A percentile compares a stretch with the other conserved stretches of the same genome.
Conservation (phyloP, 345 rosid genomes). For the Microthlaspi erraticum region DNA sequence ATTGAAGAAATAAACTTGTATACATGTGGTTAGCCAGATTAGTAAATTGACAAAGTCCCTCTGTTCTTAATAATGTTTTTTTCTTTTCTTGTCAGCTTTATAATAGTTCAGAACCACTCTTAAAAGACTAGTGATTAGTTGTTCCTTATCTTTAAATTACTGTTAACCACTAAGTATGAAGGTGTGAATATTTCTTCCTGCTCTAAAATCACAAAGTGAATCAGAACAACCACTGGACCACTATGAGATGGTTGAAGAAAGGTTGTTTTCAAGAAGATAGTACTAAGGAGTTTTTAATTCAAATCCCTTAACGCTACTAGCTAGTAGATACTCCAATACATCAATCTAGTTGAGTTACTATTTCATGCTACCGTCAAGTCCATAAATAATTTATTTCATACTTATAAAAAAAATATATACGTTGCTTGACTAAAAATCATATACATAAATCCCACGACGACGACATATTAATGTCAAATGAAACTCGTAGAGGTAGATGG, state of each 20-base stretch:
- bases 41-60: constrained; percentile 10
- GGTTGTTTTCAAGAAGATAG: too few species aligned
- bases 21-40: constrained; percentile 12
- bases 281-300: not conserved
- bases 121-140: not conserved
- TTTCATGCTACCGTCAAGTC: not conserved
- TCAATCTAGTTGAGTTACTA: not conserved
- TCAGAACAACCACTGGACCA: too few species aligned
- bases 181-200: not conserved
- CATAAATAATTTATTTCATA: not conserved
- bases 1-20: constrained; percentile 38
- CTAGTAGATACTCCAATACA: not conserved
- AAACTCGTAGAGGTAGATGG: not conserved
- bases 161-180: not conserved
- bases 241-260: too few species aligned
- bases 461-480: not conserved
- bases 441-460: not conserved
- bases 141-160: not conserved
- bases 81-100: not conserved
- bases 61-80: not conserved
- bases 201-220: too few species aligned
- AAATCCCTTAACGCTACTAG: not conserved
- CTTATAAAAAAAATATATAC: not conserved
- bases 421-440: not conserved
- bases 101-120: not conserved